Conservation (phyloP, 2,329 filamentous ascomycete species). For the Hypocreales sp. region DNA sequence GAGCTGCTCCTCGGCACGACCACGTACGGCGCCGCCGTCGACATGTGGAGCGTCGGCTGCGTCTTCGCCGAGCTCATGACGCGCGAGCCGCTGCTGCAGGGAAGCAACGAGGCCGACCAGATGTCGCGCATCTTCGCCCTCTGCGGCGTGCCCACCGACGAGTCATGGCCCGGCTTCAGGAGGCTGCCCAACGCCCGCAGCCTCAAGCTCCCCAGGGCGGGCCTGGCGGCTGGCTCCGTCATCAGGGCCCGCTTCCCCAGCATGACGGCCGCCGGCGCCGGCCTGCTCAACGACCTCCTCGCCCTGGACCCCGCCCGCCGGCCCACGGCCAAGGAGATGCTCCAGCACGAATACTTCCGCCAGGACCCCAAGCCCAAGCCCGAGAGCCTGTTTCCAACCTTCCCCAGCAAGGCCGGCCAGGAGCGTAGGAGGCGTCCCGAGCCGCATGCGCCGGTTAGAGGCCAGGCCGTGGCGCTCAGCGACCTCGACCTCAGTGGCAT, state of each 20-base stretch:
- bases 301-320: conserved; percentile 57
- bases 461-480: conserved; percentile 43
- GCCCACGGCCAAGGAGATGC: conserved; percentile 56
- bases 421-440: conserved; percentile 60
- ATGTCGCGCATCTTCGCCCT: conserved; percentile 78
- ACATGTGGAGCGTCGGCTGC: conserved; percentile 94
- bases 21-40: conserved; percentile 61
- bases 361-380: conserved; percentile 86
- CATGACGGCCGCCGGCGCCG: conserved; percentile 58
- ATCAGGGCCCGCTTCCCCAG: conserved; percentile 69
- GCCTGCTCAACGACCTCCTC: conserved; percentile 54
- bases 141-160: conserved; percentile 71
- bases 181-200: conserved; percentile 75
- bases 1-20: conserved; percentile 74
- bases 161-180: conserved; percentile 74
- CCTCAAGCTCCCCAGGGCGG: conserved; percentile 48
- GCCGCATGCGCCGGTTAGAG: conserved; percentile 71
- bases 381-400: conserved; percentile 88
- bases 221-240: conserved; percentile 28
- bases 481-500: conserved; percentile 54
- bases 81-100: conserved; percentile 70
- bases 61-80: conserved; percentile 86
- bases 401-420: conserved; percentile 86
- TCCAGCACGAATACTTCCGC: conserved; percentile 69
- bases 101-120: conserved; percentile 85